These are phyloP conservation scores for Pelomyxa schiedti DNA, from an alignment of 78 protist species.

Conservation along the genomic window DNA sequence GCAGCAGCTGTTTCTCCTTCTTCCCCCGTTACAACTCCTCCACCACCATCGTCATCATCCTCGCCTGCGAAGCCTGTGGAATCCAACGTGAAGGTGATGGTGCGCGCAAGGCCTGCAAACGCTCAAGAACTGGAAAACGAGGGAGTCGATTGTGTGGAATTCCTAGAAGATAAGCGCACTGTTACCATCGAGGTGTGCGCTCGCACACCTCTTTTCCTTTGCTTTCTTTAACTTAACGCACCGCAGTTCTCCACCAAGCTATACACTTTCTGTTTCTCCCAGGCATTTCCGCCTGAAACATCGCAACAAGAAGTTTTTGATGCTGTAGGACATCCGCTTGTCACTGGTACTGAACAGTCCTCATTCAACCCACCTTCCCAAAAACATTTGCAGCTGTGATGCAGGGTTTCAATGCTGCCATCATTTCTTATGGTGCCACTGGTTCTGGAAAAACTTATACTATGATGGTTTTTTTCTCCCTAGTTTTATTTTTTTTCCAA, in stretches of 20 bases:
- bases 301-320: constrained; percentile 20
- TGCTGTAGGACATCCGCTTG: constrained; percentile 6
- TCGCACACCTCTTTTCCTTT: neutral
- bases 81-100: no score
- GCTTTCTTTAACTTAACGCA: neutral
- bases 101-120: no score
- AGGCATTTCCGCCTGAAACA: constrained; percentile 3
- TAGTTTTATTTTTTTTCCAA: neutral
- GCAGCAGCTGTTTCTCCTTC: no score
- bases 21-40: no score
- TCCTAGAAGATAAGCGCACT: neutral
- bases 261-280: constrained; percentile 9
- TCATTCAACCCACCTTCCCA: neutral
- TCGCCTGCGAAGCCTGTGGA: no score
- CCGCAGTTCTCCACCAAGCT: neutral
- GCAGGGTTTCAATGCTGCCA: constrained; percentile 30
- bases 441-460: constrained; percentile 52
- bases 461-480: neutral
- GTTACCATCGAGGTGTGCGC: neutral
- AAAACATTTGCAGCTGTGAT: neutral
- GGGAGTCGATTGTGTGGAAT: neutral
- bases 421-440: constrained; percentile 40
- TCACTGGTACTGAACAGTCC: neutral
- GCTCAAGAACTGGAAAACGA: no score
- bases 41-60: no score